Percentiles rank a stretch among this genome's conserved stretches.
These are phyloP conservation scores for Wallacemonas sp. DNA, from an alignment of 208 protist genomes.

Conservation along the genomic window DNA sequence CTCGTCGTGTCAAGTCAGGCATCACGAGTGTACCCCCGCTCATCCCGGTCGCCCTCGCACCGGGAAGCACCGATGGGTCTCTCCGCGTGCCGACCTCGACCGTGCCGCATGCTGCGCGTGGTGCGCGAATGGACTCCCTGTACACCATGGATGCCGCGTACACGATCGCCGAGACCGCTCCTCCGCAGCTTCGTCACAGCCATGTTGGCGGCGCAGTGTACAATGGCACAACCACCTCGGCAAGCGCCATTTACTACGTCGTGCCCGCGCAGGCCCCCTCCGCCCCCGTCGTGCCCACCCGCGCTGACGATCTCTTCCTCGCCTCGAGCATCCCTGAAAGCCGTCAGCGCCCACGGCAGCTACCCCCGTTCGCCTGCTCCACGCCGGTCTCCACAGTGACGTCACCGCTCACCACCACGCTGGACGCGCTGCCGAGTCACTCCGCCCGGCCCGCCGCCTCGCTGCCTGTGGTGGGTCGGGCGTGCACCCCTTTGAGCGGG, in stretches of 20 bases:
- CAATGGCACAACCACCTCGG: neutral
- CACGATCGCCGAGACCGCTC: conserved; percentile 1
- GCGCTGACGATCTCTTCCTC: neutral
- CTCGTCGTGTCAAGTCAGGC: neutral
- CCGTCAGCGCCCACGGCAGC: neutral
- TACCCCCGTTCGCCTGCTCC: neutral
- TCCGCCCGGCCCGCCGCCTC: no score
- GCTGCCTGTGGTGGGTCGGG: neutral
- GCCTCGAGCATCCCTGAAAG: neutral
- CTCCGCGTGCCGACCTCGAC: neutral
- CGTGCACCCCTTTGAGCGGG: neutral
- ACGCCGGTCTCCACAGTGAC: neutral
- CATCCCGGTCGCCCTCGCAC: neutral
- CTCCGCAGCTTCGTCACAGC: conserved; percentile 1
- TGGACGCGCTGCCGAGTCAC: neutral
- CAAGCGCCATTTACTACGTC: neutral
- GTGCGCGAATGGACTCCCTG: neutral
- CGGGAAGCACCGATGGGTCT: neutral
- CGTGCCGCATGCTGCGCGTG: no score
- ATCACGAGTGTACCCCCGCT: neutral
- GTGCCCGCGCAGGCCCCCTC: neutral
- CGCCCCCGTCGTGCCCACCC: neutral
- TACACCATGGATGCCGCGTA: conserved; percentile 5
- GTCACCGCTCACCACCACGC: neutral
- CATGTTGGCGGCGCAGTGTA: no score